Percentiles rank a stretch among this genome's conserved stretches.
Evolutionary conservation across 768 basidiomycete genomes (phyloP).

Genomic region (Goffeauzyma gilvescens): DNA sequence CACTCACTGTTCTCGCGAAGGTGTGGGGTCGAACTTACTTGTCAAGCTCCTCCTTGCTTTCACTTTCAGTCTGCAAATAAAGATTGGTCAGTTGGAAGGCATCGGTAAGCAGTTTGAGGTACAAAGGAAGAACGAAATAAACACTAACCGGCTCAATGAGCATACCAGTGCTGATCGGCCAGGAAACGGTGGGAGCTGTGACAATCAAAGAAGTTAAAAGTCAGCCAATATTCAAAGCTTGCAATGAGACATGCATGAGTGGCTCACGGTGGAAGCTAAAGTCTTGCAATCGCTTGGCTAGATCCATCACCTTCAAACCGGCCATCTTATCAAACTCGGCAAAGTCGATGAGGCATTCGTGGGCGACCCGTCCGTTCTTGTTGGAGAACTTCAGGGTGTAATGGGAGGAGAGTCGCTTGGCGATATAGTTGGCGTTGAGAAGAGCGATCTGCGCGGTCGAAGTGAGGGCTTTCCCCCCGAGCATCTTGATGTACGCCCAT

Average conservation of each 20-base stretch:
- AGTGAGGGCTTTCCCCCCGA: conserved; percentile 78
- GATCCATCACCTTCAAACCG: conserved; percentile 76
- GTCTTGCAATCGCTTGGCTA: conserved; percentile 78
- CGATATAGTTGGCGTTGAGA: conserved; percentile 95
- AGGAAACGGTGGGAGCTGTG: conserved; percentile 91
- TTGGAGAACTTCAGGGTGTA: conserved; percentile 83
- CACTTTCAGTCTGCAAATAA: conserved; percentile 90
- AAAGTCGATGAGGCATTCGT: conserved; percentile 85
- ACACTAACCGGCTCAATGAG: conserved; percentile 95
- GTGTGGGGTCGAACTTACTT: conserved; percentile 36
- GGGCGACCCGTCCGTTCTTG: conserved; percentile 74
- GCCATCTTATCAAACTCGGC: conserved; percentile 82
- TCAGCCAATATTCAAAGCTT: not conserved
- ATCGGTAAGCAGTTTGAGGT: too few relatives aligned
- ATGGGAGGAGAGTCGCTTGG: conserved; percentile 59
- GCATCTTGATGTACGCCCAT: conserved; percentile 99
- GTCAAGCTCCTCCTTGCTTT: conserved; percentile 80
- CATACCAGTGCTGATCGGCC: conserved; percentile 96
- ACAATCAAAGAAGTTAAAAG: conserved; percentile 46
- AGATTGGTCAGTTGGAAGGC: too few relatives aligned
- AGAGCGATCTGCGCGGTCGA: conserved; percentile 72
- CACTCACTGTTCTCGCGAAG: too few relatives aligned
- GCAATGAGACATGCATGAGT: not conserved
- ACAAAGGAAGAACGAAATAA: too few relatives aligned
- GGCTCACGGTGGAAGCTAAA: conserved; percentile 19